Evolutionary conservation across 495 filamentous ascomycete genomes (phyloP).

Genomic region (Aspergillus baeticus): DNA sequence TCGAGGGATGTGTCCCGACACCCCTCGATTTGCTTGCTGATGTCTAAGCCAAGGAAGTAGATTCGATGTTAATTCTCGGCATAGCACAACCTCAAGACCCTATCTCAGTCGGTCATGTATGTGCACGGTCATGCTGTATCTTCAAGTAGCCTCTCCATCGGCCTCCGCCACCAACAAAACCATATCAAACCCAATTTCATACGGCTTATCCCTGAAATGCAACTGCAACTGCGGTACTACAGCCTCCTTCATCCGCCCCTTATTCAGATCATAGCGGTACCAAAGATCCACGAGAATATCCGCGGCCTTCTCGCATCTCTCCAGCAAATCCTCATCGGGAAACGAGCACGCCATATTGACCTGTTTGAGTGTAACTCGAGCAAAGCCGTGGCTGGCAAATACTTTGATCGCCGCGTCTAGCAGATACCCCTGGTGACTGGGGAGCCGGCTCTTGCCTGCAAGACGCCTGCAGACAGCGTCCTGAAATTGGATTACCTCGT

Average conservation of each 20-base stretch:
- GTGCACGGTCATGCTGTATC: too few relatives aligned
- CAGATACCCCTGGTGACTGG: conserved; percentile 11
- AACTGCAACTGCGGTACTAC: conserved; percentile 1
- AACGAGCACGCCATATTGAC: neutral
- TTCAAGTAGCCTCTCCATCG: too few relatives aligned
- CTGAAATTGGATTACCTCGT: neutral
- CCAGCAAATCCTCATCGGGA: neutral
- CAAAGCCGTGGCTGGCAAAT: conserved; percentile 6
- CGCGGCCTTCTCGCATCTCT: neutral
- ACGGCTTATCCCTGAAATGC: conserved; percentile 6
- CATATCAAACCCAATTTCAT: neutral
- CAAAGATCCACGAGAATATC: conserved; percentile 7
- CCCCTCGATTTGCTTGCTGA: too few relatives aligned
- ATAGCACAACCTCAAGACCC: too few relatives aligned
- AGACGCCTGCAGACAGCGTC: neutral
- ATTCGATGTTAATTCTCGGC: too few relatives aligned
- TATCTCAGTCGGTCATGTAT: too few relatives aligned
- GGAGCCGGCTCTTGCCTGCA: neutral
- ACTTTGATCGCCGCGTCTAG: neutral
- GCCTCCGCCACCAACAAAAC: too few relatives aligned
- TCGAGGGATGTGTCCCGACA: too few relatives aligned
- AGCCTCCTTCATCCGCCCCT: conserved; percentile 6
- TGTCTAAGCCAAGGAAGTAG: too few relatives aligned
- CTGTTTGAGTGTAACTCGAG: neutral
- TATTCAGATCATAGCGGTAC: conserved; percentile 1